Percentiles rank a stretch among this genome's conserved stretches.
Conservation (phyloP, 768 basidiomycete species). For the Pulveroboletus ravenelii region DNA sequence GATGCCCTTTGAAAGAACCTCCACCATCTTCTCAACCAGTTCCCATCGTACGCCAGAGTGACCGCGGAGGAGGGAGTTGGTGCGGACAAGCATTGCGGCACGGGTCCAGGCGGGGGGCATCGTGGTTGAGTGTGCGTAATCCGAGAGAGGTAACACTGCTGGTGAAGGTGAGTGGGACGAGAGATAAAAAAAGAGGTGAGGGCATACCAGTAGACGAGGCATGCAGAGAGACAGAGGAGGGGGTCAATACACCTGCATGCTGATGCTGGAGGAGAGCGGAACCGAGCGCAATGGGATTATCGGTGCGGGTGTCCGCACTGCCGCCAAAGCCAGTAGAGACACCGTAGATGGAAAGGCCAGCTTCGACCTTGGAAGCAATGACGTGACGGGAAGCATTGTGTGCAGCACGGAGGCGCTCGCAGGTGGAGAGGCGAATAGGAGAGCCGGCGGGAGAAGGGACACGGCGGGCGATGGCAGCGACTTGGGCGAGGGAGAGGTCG, state of each 20-base stretch:
- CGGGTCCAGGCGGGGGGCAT: slow-evolving; percentile 91
- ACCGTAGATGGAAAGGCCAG: slow-evolving; percentile 73
- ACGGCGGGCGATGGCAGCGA: slow-evolving; percentile 72
- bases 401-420: slow-evolving; percentile 38
- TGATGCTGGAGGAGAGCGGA: slow-evolving; percentile 84
- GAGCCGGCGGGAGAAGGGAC: slow-evolving; percentile 23
- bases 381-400: slow-evolving; percentile 61
- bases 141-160: slow-evolving; percentile 56
- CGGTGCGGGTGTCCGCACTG: slow-evolving; percentile 82
- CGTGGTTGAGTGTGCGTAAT: slow-evolving; percentile 59
- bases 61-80: slow-evolving; percentile 85
- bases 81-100: slow-evolving; percentile 79
- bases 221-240: slow-evolving; percentile 40
- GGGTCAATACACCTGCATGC: slow-evolving; percentile 62
- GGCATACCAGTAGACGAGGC: slow-evolving; percentile 1
- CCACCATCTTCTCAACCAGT: slow-evolving; percentile 73
- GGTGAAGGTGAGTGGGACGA: background rate
- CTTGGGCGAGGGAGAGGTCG: slow-evolving; percentile 67
- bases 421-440: slow-evolving; percentile 18
- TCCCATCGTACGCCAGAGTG: slow-evolving; percentile 84
- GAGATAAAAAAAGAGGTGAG: background rate
- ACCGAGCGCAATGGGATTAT: slow-evolving; percentile 66
- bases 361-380: slow-evolving; percentile 61
- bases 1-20: slow-evolving; percentile 65
- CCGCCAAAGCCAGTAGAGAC: slow-evolving; percentile 85